phyloP scores from a whole-genome alignment of 495 filamentous ascomycete species.

The Evernia prunastri region DNA sequence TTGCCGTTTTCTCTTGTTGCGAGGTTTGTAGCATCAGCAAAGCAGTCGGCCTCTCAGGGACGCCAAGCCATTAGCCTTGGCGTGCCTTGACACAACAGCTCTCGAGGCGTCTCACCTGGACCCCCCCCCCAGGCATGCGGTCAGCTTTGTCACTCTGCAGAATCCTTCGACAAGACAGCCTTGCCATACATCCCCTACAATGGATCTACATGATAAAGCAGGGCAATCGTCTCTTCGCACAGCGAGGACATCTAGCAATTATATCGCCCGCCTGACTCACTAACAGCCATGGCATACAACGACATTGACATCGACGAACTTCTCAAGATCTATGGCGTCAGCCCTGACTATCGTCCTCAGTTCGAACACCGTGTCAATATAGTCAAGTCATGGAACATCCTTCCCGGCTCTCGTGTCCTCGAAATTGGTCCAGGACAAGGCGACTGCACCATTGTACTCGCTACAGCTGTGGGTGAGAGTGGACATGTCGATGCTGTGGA shows the following conservation, averaged over 20 bases:
- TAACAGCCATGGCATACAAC: background rate
- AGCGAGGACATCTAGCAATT: too few relatives aligned
- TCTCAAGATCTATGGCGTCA: background rate
- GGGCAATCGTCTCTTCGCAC: background rate
- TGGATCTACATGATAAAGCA: background rate
- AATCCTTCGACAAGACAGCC: background rate
- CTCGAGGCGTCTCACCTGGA: too few relatives aligned
- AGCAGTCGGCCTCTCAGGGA: too few relatives aligned
- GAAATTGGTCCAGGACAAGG: conserved; percentile 14
- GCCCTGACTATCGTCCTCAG: background rate
- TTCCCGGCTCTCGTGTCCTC: conserved; percentile 13
- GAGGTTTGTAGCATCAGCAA: background rate
- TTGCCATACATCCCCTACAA: background rate
- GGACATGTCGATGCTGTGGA: conserved; percentile 12
- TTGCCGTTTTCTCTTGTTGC: background rate
- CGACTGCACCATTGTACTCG: conserved; percentile 10
- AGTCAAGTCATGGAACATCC: conserved; percentile 11
- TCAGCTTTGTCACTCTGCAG: background rate
- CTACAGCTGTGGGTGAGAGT: conserved; percentile 9
- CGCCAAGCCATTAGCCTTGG: too few relatives aligned
- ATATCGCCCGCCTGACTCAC: too few relatives aligned
- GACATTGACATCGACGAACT: background rate
- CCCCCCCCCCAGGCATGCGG: background rate
- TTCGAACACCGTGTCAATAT: conserved; percentile 13
- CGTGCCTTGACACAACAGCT: too few relatives aligned